Base-by-base conservation (phyloP, 352 stramenopile species). In the Phytophthora fragariae region DNA sequence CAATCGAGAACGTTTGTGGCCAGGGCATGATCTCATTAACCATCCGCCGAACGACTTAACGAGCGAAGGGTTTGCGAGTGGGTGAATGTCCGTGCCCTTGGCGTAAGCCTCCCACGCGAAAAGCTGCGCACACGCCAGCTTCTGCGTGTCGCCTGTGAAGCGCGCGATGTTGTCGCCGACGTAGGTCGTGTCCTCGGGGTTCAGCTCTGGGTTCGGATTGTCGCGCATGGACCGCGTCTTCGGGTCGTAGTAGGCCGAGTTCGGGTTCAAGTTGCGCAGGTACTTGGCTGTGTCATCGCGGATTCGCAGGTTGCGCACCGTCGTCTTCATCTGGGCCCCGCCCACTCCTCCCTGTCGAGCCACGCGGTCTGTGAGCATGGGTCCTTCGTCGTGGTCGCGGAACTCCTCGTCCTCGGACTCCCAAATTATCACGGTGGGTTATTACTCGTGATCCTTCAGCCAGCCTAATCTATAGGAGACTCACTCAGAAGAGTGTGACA, bases 221-320 rank as follows among this genome's bases (percentile, higher is more conserved):
- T 99, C 97, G 31, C 98, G 88, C 98, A 99, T 99, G 3, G 94
- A 98, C 33, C 98, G 88, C 46, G 94, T 98, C 83, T 99, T 99
- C 1, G 98, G 98, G 91, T 99, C 98, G 82, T 99, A 99, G 80
- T 99, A 99, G 5, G 98, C 98, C 55, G 94, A 99, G 75, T 99
- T 98, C 9, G 96, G 90, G 83, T 99, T 98, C 21, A 99, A 84
- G 70, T 99, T 99, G 29, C 96, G 88, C 59, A 99, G 73, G 75
- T 99, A 99, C 78, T 99, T 99, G 65, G 98, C 98, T 49, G 97
- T 99, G 79, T 99, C 98, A 81, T 99, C 98, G 62, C 98, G 95
- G 75, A 99, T 99, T 21, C 98, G 94, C 41, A 99, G 82, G 77
- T 99, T 99, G 1, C 97, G 92, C 44, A 99, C 97, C 6, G 84